Conservation (phyloP, 768 basidiomycete genomes). For the Auriscalpium vulgare region DNA sequence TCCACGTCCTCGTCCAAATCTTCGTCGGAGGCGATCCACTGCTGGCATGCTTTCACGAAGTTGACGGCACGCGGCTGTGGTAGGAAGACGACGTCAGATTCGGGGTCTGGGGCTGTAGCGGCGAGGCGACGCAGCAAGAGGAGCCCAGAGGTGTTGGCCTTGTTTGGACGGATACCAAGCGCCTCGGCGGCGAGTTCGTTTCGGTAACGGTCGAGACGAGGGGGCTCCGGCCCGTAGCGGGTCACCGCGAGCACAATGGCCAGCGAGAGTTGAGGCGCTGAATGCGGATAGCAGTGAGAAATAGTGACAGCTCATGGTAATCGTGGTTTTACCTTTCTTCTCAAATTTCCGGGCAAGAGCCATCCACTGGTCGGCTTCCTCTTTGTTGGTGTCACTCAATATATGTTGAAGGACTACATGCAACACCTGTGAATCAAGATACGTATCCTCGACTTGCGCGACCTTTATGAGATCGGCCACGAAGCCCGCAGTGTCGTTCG, state of each 20-base stretch:
- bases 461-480: slow-evolving; percentile 25
- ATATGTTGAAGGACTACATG: slow-evolving; percentile 51
- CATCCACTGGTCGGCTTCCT: slow-evolving; percentile 76
- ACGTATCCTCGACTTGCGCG: slow-evolving; percentile 32
- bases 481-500: slow-evolving; percentile 24
- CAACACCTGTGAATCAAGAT: slow-evolving; percentile 53
- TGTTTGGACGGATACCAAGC: slow-evolving; percentile 52
- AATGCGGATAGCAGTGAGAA: not conserved
- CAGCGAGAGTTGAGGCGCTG: slow-evolving; percentile 67
- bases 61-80: slow-evolving; percentile 82
- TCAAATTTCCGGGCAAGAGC: slow-evolving; percentile 57
- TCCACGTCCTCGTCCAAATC: slow-evolving; percentile 75
- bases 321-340: slow-evolving; percentile 40
- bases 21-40: slow-evolving; percentile 64
- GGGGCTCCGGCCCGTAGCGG: slow-evolving; percentile 56
- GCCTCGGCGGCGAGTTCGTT: slow-evolving; percentile 86
- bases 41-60: slow-evolving; percentile 73
- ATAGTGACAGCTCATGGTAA: not conserved
- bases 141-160: slow-evolving; percentile 66
- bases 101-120: slow-evolving; percentile 66
- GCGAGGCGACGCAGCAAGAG: slow-evolving; percentile 58
- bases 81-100: slow-evolving; percentile 78
- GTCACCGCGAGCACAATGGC: slow-evolving; percentile 58
- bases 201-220: slow-evolving; percentile 68
- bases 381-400: slow-evolving; percentile 47